These are phyloP conservation scores for Bruguiera gymnorhiza DNA, from an alignment of 345 rosid genomes.

Conservation along the genomic window DNA sequence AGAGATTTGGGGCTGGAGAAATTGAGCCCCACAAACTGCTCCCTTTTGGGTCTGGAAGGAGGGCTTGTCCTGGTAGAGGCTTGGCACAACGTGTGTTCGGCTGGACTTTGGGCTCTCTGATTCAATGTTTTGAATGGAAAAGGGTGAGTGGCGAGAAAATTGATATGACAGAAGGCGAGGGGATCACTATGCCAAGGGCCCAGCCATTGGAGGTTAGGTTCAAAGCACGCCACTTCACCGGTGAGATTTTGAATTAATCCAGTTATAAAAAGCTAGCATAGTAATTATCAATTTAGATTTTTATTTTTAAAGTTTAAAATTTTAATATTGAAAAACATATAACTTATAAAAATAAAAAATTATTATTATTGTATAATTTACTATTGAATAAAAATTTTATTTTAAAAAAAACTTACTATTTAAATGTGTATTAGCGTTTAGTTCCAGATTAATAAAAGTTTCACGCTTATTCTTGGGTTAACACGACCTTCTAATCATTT, in stretches of 20 bases:
- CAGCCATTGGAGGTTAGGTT: conserved; percentile 9
- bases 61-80: conserved; percentile 23
- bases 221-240: conserved; percentile 3
- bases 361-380: too few species aligned
- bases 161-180: conserved; percentile 24
- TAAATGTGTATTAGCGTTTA: too few species aligned
- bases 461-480: too few species aligned
- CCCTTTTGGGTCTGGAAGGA: conserved; percentile 36
- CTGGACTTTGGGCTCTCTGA: conserved; percentile 20
- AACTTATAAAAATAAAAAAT: too few species aligned
- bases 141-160: conserved; percentile 9
- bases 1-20: conserved; percentile 13
- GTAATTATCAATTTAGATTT: too few species aligned
- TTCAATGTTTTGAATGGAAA: conserved; percentile 32
- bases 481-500: too few species aligned
- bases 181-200: conserved; percentile 16
- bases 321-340: too few species aligned
- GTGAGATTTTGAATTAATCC: not conserved
- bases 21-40: not conserved
- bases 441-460: too few species aligned
- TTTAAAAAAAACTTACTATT: too few species aligned
- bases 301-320: too few species aligned
- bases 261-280: too few species aligned
- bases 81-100: conserved; percentile 23
- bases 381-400: too few species aligned